These are phyloP conservation scores for Plasmodium reichenowi DNA, from an alignment of 169 alveolate genomes.

Conservation along the genomic window DNA sequence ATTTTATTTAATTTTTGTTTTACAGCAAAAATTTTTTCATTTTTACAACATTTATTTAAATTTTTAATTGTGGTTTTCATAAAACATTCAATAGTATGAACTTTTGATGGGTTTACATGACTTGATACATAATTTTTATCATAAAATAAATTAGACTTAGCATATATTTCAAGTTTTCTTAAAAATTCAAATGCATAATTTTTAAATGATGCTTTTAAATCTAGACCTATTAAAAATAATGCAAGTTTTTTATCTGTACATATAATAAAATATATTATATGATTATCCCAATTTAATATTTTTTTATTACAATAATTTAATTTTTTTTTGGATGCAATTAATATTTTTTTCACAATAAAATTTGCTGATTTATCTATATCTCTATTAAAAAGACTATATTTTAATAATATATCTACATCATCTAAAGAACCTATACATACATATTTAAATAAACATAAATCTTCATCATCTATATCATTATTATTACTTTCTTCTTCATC, in stretches of 20 bases:
- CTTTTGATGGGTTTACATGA: conserved; percentile 40
- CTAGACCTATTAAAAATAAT: conserved; percentile 54
- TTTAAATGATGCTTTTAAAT: conserved; percentile 52
- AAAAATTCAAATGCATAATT: conserved; percentile 67
- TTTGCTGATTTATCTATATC: conserved; percentile 57
- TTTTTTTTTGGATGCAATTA: conserved; percentile 57
- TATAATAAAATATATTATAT: conserved; percentile 58
- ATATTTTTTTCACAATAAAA: conserved; percentile 43
- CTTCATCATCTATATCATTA: conserved; percentile 13
- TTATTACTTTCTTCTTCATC: not conserved
- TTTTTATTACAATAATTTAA: conserved; percentile 52
- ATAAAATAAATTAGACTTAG: conserved; percentile 60
- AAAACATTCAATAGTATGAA: conserved; percentile 28
- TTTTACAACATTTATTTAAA: conserved; percentile 53
- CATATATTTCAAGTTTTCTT: conserved; percentile 44
- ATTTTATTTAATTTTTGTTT: conserved; percentile 71
- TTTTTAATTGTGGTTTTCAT: conserved; percentile 37
- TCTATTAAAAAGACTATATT: conserved; percentile 15
- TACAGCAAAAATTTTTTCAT: conserved; percentile 64
- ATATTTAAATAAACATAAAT: conserved; percentile 22
- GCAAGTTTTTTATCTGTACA: conserved; percentile 68
- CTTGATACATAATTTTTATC: conserved; percentile 22
- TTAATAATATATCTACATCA: conserved; percentile 46
- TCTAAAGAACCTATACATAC: conserved; percentile 72
- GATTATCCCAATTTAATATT: conserved; percentile 68